Evolutionary conservation across 2,329 filamentous ascomycete species (phyloP), one percentile per base, ranked within the genome.

Genomic region (Raffaelea arxii): DNA sequence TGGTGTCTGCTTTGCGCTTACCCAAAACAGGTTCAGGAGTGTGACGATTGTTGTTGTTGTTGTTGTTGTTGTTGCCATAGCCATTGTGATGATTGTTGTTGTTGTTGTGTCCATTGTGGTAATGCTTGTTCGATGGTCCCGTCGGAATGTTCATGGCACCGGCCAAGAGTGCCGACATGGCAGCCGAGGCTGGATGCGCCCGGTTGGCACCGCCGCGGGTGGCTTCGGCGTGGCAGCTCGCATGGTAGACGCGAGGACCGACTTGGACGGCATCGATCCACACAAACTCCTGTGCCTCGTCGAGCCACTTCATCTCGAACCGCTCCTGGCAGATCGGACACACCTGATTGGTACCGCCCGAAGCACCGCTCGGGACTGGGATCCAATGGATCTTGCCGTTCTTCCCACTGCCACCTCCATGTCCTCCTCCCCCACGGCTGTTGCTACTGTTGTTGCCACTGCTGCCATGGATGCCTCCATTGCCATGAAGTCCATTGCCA

Each of bases 291-390:
- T 97, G 89, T 18, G 85, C 86, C 52, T 94, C 88, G 56, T 94
- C 88, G 6, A 91, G 81, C 84, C 89, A 97, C 53, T 85, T 84
- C 54, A 86, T 88, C 66, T 94, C 85, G 57, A 98, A 97, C 54
- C 85, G 84, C 61, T 98, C 92, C 62, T 95, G 90, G 62, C 92
- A 97, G 55, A 98, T 94, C 2, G 89, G 88, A 59, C 92, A 98
- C 1, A 85, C 76, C 16, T 79, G 84, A 59, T 88, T 90, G 49
- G 83, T 78, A 23, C 85, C 73, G n/a, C n/a, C n/a, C n/a, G n/a
- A n/a, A 23, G 78, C 75, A 18, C 80, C 84, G 43, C 90, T 85
- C 0, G 91, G 92, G 1, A 92, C 90, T 3, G 82, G 79, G 12
- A 98, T 84, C 61, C 86, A 95, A 55, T 82, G 77, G 48, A 80